Percentiles rank a stretch among this genome's conserved stretches.
Conservation (phyloP, 2,329 filamentous ascomycete species). For the Paecilomyces sp. region DNA sequence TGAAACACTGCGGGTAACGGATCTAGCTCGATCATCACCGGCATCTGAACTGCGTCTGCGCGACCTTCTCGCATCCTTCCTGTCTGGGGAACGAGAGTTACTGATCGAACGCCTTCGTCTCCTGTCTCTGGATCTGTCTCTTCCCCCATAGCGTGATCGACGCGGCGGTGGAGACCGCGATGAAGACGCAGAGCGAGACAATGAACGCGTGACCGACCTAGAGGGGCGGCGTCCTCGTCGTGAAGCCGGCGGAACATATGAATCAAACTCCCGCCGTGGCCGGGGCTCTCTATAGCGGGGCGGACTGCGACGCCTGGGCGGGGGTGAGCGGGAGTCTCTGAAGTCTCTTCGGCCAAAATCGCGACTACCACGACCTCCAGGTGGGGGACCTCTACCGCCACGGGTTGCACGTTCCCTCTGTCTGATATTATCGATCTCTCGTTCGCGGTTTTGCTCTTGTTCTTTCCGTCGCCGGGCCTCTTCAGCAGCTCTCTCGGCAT, state of each 20-base stretch:
- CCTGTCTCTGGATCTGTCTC: slow-evolving; percentile 17
- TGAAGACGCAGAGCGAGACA: slow-evolving; percentile 20
- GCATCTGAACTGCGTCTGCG: slow-evolving; percentile 32
- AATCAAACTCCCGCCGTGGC: slow-evolving; percentile 47
- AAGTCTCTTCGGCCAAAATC: slow-evolving; percentile 43
- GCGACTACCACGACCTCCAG: slow-evolving; percentile 25
- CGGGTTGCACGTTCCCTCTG: slow-evolving; percentile 44
- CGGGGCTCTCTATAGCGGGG: slow-evolving; percentile 39
- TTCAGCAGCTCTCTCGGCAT: slow-evolving; percentile 75
- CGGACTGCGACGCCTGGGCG: slow-evolving; percentile 43
- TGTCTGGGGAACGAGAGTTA: slow-evolving; percentile 34
- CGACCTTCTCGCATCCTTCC: slow-evolving; percentile 26
- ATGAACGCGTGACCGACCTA: slow-evolving; percentile 21
- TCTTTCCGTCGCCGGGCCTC: slow-evolving; percentile 65
- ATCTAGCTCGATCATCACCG: slow-evolving; percentile 42
- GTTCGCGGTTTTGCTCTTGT: slow-evolving; percentile 63
- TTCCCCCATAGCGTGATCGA: slow-evolving; percentile 17
- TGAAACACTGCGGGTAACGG: slow-evolving; percentile 40
- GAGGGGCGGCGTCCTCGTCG: slow-evolving; percentile 33
- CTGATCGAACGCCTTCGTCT: slow-evolving; percentile 25
- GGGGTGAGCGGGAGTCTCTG: slow-evolving; percentile 47
- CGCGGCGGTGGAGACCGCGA: slow-evolving; percentile 25
- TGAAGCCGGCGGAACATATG: slow-evolving; percentile 47
- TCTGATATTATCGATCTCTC: slow-evolving; percentile 60
- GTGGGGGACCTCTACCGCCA: slow-evolving; percentile 20